These are phyloP conservation scores for Lichtheimia corymbifera DNA, from an alignment of 371 early-diverging fungal genomes.

Conservation along the genomic window DNA sequence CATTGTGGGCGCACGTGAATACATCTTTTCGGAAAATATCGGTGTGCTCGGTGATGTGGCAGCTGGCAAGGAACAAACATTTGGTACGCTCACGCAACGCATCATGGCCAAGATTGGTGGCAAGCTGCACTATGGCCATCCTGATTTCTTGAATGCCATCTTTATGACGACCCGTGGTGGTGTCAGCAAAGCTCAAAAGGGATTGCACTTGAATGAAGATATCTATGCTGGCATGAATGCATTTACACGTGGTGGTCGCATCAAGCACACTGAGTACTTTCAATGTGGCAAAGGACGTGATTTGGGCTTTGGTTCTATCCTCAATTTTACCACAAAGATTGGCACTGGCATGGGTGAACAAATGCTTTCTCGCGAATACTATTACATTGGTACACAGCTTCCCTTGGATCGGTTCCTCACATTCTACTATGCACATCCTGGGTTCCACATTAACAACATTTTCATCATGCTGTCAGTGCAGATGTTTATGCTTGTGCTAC, in stretches of 20 bases:
- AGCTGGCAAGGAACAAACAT: slow-evolving; percentile 89
- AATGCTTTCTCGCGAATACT: slow-evolving; percentile 86
- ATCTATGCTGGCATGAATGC: slow-evolving; percentile 94
- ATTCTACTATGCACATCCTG: slow-evolving; percentile 87
- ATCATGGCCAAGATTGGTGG: slow-evolving; percentile 85
- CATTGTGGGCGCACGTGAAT: slow-evolving; percentile 90
- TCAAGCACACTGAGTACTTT: slow-evolving; percentile 90
- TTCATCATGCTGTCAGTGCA: slow-evolving; percentile 87
- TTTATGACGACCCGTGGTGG: slow-evolving; percentile 90
- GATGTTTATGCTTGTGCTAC: slow-evolving; percentile 80
- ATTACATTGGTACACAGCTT: slow-evolving; percentile 82
- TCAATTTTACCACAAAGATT: slow-evolving; percentile 89
- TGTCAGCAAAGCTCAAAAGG: slow-evolving; percentile 88
- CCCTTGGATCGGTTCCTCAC: slow-evolving; percentile 85
- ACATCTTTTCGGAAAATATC: slow-evolving; percentile 86
- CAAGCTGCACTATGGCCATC: slow-evolving; percentile 87
- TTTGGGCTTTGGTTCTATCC: slow-evolving; percentile 86
- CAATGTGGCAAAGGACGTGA: slow-evolving; percentile 94
- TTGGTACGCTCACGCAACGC: slow-evolving; percentile 89
- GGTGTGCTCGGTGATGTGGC: slow-evolving; percentile 89
- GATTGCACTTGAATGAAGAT: slow-evolving; percentile 90
- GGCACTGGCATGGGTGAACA: slow-evolving; percentile 94
- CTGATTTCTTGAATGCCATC: slow-evolving; percentile 86
- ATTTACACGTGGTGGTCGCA: slow-evolving; percentile 79
- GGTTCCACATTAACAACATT: slow-evolving; percentile 92